Percentiles rank a stretch among this genome's conserved stretches.
These are phyloP conservation scores for Rhodosporidiobolus sp. DNA, from an alignment of 768 basidiomycete genomes.

Conservation along the genomic window DNA sequence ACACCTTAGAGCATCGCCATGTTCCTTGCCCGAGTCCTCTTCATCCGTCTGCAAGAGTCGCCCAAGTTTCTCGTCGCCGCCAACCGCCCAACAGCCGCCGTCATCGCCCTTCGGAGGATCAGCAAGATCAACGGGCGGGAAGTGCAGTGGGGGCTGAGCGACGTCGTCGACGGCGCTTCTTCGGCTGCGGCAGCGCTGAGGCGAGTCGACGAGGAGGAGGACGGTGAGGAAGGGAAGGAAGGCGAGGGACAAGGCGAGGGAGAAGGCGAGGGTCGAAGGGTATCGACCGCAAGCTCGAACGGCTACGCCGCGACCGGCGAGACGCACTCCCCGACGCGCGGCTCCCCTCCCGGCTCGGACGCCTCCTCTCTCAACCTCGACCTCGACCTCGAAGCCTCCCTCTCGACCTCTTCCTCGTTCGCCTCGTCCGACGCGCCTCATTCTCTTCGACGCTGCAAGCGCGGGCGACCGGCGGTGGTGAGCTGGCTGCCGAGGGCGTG, in stretches of 20 bases:
- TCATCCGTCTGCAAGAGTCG: constrained; percentile 91
- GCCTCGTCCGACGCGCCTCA: background rate
- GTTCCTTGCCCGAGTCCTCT: constrained; percentile 79
- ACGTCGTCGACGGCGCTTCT: constrained; percentile 63
- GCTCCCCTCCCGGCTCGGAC: constrained; percentile 20
- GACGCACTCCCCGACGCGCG: constrained; percentile 54
- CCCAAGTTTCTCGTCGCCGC: constrained; percentile 78
- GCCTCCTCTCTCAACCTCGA: constrained; percentile 1
- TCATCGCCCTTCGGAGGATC: constrained; percentile 77
- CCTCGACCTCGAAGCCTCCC: background rate
- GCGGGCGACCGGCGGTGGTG: constrained; percentile 2
- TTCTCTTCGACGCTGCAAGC: background rate
- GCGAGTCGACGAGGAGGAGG: background rate
- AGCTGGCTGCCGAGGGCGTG: background rate
- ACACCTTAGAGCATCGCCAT: constrained; percentile 85
- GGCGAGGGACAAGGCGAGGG: background rate
- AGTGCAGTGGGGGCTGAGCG: constrained; percentile 64
- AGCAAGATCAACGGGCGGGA: constrained; percentile 78
- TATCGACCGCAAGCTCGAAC: background rate
- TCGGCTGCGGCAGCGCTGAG: background rate
- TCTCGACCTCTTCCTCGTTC: background rate
- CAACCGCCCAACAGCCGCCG: constrained; percentile 76
- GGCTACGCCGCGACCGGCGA: constrained; percentile 46
- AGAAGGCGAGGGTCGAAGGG: background rate
- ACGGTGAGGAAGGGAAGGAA: background rate